Evolutionary conservation across 2,329 filamentous ascomycete genomes (phyloP).

Genomic region (Macrophomina phaseolina): DNA sequence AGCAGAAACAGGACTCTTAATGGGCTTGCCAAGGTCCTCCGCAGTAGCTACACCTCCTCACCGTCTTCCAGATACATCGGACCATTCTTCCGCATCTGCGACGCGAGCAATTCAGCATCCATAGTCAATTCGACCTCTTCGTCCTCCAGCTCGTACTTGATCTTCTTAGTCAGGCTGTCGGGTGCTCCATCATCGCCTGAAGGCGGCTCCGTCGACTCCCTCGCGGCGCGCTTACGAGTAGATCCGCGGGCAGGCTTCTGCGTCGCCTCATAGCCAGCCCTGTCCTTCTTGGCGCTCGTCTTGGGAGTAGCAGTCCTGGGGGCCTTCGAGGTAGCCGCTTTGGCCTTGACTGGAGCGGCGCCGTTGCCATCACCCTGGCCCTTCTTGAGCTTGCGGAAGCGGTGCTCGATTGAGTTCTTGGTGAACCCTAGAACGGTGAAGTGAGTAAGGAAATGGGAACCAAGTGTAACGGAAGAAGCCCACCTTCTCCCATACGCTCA

Average conservation of each 20-base stretch:
- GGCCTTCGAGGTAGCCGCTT: no score
- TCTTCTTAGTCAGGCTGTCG: no score
- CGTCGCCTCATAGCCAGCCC: not conserved
- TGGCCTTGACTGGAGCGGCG: not conserved
- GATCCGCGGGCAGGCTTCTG: not conserved
- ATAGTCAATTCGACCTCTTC: not conserved
- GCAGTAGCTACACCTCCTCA: no score
- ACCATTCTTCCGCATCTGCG: no score
- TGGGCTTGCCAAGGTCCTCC: no score
- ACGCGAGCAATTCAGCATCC: no score
- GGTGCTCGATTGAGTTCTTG: not conserved
- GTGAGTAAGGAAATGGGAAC: not conserved
- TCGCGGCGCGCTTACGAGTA: slow-evolving; percentile 1
- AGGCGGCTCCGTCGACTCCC: not conserved
- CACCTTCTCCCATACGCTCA: not conserved
- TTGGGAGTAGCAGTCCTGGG: not conserved
- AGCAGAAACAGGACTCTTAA: no score
- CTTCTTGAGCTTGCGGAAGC: not conserved
- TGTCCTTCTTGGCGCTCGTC: not conserved
- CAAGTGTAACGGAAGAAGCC: not conserved
- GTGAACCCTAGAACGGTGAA: not conserved
- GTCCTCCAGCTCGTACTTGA: not conserved
- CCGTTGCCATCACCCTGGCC: not conserved
- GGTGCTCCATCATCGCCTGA: no score
- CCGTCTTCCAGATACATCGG: no score